These are phyloP conservation scores for Clitocybe nebularis DNA, from an alignment of 1,284 basidiomycete species.

Conservation along the genomic window DNA sequence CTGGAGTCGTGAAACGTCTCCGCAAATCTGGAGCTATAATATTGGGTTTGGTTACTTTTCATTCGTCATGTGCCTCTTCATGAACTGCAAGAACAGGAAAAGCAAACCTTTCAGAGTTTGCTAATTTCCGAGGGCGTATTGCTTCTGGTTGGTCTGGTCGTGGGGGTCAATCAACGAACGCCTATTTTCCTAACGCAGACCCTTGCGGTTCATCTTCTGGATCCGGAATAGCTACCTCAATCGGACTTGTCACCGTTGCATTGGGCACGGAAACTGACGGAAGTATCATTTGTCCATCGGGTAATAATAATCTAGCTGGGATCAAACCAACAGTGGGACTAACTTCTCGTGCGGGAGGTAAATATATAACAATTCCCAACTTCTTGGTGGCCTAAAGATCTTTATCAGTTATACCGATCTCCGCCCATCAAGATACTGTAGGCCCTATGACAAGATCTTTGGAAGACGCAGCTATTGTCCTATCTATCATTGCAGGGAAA, in stretches of 20 bases:
- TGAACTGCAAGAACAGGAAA: constrained; percentile 37
- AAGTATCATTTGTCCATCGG: constrained; percentile 52
- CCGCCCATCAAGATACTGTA: constrained; percentile 59
- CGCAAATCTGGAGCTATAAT: constrained; percentile 67
- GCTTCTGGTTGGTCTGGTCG: constrained; percentile 65
- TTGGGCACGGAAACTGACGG: constrained; percentile 68
- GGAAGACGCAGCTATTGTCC: constrained; percentile 55
- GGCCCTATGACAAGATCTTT: constrained; percentile 60
- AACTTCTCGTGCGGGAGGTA: constrained; percentile 60
- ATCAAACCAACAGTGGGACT: constrained; percentile 62
- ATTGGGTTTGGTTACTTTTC: constrained; percentile 42
- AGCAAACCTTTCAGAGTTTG: constrained; percentile 61
- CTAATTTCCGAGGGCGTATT: constrained; percentile 52
- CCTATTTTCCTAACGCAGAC: constrained; percentile 58
- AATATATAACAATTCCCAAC: constrained; percentile 7
- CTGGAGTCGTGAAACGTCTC: constrained; percentile 55
- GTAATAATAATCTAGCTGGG: constrained; percentile 52
- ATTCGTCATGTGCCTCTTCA: too few species aligned
- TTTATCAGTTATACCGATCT: constrained; percentile 52
- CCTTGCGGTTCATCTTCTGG: constrained; percentile 68
- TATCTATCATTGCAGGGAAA: constrained; percentile 56
- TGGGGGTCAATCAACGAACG: constrained; percentile 58
- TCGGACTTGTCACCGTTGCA: constrained; percentile 56
- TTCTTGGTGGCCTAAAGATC: neutral
- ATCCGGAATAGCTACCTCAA: constrained; percentile 56